Percentiles rank a stretch among this genome's conserved stretches.
phyloP scores from a whole-genome alignment of 345 rosid genomes.

The Aquilaria malaccensis region DNA sequence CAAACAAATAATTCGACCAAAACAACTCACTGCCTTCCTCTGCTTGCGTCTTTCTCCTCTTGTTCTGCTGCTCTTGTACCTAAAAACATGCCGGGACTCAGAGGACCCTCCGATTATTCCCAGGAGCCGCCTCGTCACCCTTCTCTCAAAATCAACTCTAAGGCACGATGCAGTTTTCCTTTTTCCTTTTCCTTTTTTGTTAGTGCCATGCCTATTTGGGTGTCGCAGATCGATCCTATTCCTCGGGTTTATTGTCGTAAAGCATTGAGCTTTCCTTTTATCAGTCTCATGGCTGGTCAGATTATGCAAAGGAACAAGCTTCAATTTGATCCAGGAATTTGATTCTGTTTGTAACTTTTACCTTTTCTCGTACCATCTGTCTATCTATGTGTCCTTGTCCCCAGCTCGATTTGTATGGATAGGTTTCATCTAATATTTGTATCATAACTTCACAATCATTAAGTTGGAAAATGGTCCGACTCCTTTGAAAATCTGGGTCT shows the following conservation, averaged over 20 bases:
- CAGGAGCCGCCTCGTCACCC: constrained; percentile 77
- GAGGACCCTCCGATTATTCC: constrained; percentile 71
- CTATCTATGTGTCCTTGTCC: too few relatives aligned
- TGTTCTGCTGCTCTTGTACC: background rate
- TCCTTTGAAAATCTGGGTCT: background rate
- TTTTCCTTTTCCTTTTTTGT: background rate
- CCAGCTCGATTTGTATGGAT: too few relatives aligned
- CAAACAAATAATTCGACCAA: background rate
- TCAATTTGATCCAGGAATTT: too few relatives aligned
- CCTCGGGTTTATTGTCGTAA: too few relatives aligned
- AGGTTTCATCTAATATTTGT: too few relatives aligned
- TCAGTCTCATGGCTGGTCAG: too few relatives aligned
- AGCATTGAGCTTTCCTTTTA: too few relatives aligned
- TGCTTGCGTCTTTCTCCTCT: background rate
- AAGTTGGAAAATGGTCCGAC: background rate
- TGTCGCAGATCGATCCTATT: too few relatives aligned
- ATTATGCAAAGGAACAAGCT: too few relatives aligned
- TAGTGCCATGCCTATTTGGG: too few relatives aligned
- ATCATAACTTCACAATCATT: background rate
- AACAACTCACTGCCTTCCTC: constrained; percentile 1
- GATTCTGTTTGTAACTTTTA: too few relatives aligned
- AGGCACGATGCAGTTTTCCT: constrained; percentile 28
- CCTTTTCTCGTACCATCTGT: too few relatives aligned
- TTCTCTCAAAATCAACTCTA: constrained; percentile 59
- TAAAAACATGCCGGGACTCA: constrained; percentile 61